Evolutionary conservation across 345 rosid genomes (phyloP).

Genomic region (Aegle marmelos): DNA sequence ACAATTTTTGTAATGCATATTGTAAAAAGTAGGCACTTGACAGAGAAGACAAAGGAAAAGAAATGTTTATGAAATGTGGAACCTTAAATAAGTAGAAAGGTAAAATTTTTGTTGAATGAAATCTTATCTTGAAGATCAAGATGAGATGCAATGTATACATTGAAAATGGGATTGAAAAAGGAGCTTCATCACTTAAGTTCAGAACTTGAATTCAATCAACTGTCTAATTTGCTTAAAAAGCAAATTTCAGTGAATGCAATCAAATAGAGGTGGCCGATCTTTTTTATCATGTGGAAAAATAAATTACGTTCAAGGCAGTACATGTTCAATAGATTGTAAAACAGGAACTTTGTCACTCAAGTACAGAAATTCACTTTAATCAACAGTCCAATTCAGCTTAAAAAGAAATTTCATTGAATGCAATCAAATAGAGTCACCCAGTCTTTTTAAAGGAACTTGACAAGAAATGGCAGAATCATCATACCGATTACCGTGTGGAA

Average conservation of each 20-base stretch:
- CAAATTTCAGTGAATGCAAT: too few species aligned
- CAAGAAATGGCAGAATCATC: too few species aligned
- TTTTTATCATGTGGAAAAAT: not conserved
- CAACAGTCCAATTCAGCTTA: too few species aligned
- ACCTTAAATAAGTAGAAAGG: not conserved
- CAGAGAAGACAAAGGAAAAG: not conserved
- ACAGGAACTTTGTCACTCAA: not conserved
- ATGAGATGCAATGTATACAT: not conserved
- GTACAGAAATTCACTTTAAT: too few species aligned
- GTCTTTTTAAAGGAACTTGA: too few species aligned
- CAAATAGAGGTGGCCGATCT: too few species aligned
- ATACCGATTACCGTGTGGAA: too few species aligned
- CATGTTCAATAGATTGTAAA: not conserved
- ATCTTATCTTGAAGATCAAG: slow-evolving; percentile 3
- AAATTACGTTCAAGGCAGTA: not conserved
- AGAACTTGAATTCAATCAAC: not conserved
- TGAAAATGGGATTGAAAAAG: not conserved
- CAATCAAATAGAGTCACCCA: too few species aligned
- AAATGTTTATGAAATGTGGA: not conserved
- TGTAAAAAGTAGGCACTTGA: not conserved
- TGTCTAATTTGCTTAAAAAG: not conserved
- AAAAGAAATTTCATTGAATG: too few species aligned
- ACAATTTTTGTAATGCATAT: not conserved
- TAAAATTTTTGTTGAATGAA: not conserved
- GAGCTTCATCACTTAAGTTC: not conserved